These are phyloP conservation scores for Pleurozium schreberi DNA, from an alignment of 225 moss, liverwort and hornwort genomes.

Conservation along the genomic window DNA sequence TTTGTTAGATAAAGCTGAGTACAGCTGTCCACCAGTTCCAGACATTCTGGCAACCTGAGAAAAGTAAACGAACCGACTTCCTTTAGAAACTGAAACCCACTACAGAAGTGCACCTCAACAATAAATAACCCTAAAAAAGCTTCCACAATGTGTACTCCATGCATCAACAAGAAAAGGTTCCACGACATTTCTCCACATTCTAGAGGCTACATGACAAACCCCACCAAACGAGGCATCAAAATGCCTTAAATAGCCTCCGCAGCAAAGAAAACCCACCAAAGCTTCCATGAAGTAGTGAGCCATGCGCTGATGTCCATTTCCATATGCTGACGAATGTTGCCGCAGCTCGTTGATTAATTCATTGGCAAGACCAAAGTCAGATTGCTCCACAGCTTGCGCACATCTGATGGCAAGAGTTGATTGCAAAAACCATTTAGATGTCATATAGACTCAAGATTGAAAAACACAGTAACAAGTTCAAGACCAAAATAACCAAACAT, in stretches of 20 bases:
- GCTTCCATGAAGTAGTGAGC: conserved; percentile 76
- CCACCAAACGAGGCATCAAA: background rate
- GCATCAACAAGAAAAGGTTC: background rate
- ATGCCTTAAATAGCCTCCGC: background rate
- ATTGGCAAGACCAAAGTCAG: conserved; percentile 15
- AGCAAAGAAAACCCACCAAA: conserved; percentile 28
- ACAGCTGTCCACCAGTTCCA: conserved; percentile 75
- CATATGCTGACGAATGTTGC: conserved; percentile 41
- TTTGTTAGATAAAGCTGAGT: conserved; percentile 53
- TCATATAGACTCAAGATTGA: background rate
- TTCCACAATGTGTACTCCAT: background rate
- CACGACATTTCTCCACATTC: background rate
- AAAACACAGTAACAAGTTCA: background rate
- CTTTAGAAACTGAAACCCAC: background rate
- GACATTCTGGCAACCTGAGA: conserved; percentile 61
- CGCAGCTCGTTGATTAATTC: conserved; percentile 31
- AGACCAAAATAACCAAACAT: background rate
- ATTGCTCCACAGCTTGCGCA: conserved; percentile 34
- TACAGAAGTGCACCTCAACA: background rate
- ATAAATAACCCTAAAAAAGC: background rate
- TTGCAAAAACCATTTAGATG: background rate
- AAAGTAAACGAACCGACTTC: background rate
- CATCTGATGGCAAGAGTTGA: conserved; percentile 12
- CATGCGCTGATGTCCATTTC: conserved; percentile 59
- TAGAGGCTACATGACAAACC: background rate